Percentiles rank a stretch among this genome's conserved stretches.
Conservation (phyloP, 345 rosid genomes). For the Sonneratia alba region DNA sequence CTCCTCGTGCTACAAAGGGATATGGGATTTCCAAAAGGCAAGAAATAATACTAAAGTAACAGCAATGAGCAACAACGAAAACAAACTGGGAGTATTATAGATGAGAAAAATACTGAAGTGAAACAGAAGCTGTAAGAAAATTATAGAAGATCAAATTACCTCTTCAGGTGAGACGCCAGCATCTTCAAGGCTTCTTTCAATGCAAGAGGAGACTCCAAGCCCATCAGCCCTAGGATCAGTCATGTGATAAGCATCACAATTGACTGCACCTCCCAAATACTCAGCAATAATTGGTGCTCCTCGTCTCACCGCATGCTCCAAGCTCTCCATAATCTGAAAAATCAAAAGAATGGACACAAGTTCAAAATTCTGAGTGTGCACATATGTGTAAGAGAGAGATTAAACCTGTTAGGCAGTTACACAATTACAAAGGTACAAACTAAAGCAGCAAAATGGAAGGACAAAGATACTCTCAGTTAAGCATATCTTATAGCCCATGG, state of each 20-base stretch:
- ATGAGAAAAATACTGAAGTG: background rate
- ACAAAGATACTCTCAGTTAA: too few species aligned
- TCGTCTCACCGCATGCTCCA: constrained; percentile 95
- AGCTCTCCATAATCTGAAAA: constrained; percentile 86
- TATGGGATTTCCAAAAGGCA: too few species aligned
- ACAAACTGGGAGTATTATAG: too few species aligned
- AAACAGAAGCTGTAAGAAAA: background rate
- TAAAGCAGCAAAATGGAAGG: too few species aligned
- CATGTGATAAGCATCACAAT: constrained; percentile 98
- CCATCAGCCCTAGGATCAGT: constrained; percentile 99
- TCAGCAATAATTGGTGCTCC: constrained; percentile 97
- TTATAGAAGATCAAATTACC: constrained; percentile 23
- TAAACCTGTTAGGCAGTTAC: too few species aligned
- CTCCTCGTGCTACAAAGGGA: too few species aligned
- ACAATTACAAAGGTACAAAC: too few species aligned
- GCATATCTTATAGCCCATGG: too few species aligned
- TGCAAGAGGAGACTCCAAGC: constrained; percentile 96
- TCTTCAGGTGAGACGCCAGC: constrained; percentile 98
- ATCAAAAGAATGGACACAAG: background rate
- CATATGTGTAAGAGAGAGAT: too few species aligned
- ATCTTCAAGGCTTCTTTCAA: constrained; percentile 88
- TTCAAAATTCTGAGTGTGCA: background rate
- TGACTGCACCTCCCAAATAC: constrained; percentile 95
- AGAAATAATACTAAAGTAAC: too few species aligned
- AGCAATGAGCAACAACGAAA: too few species aligned